Evolutionary conservation across 345 rosid genomes (phyloP), one percentile per base, ranked within the genome.

Genomic region (Mangifera indica): DNA sequence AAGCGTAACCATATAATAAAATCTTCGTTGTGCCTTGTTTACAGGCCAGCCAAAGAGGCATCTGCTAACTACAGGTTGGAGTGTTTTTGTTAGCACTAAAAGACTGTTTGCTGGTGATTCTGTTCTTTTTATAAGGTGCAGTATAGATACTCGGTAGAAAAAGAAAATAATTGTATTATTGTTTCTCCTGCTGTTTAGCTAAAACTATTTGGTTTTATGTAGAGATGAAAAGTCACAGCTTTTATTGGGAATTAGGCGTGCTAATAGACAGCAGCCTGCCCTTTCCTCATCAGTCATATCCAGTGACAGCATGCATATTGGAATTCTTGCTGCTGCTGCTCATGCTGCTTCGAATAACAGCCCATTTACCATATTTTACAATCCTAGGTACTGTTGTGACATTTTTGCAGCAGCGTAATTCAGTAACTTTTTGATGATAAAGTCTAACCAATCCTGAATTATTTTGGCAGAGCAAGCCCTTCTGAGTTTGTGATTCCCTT

Each of bases 251-350:
- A 85, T 88, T 82, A 84, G 93, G 78, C 93, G 81, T 53, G 97
- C 99, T 32, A 90, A 89, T 79, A 84, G 96, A 72, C 98, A 89
- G 82, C 98, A 93, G 61, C 86, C 97, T 22, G 87, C 98, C 22
- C 91, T 95, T 48, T 89, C 99, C 44, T 95, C 99, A 6, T 95
- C 98, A 44, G 96, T 95, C 67, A 86, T 95, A 81, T 91, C 98
- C 51, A 95, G 99, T 62, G 99, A 95, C 65, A 95, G 99, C 81
- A 95, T 95, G 99, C 99, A 95, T 69, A 95, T 95, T 13, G 99
- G 99, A 64, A 87, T 95, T 76, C 99, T 95, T 75, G 99, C 98
- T 63, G 99, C 98, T 65, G 99, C 98, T 34, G 98, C 99, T 82
- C 99, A 95, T 83, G 99, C 99, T 12, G 96, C 94, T 45, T 93